These are phyloP conservation scores for Ascochyta fabae DNA, from an alignment of 2,329 filamentous ascomycete genomes.

Conservation along the genomic window DNA sequence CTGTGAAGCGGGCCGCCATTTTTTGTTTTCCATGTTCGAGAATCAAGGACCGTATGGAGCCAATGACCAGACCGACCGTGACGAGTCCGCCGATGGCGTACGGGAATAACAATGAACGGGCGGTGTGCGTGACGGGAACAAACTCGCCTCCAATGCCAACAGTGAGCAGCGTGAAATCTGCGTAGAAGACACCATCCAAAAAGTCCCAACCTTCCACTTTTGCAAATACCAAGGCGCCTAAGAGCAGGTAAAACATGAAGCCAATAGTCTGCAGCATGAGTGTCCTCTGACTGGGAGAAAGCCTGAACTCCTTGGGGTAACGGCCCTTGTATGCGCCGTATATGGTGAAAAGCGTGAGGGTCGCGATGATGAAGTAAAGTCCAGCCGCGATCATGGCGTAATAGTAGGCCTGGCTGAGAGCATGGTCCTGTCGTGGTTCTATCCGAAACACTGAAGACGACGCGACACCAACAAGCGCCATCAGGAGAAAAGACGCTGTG, in stretches of 20 bases:
- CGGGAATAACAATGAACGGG: slow-evolving; percentile 59
- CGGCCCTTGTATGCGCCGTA: slow-evolving; percentile 61
- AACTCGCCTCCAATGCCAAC: slow-evolving; percentile 61
- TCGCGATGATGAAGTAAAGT: slow-evolving; percentile 63
- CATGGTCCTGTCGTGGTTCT: slow-evolving; percentile 51
- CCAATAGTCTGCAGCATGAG: slow-evolving; percentile 61
- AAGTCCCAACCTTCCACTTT: slow-evolving; percentile 61
- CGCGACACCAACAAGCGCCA: slow-evolving; percentile 58
- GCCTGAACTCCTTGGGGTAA: slow-evolving; percentile 62
- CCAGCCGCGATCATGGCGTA: slow-evolving; percentile 65
- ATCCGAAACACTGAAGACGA: slow-evolving; percentile 54
- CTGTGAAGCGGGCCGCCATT: slow-evolving; percentile 57
- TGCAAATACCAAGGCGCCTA: slow-evolving; percentile 56
- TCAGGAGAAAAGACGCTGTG: slow-evolving; percentile 60
- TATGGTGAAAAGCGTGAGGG: slow-evolving; percentile 62
- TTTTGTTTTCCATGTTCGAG: slow-evolving; percentile 60
- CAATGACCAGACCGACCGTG: slow-evolving; percentile 62
- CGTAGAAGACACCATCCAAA: slow-evolving; percentile 63
- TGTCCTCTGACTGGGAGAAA: slow-evolving; percentile 64
- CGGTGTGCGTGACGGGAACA: slow-evolving; percentile 57
- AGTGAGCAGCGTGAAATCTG: slow-evolving; percentile 63
- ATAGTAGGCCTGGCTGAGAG: slow-evolving; percentile 64
- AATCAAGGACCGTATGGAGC: slow-evolving; percentile 58
- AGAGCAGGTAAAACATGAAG: slow-evolving; percentile 57
- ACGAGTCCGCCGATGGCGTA: slow-evolving; percentile 63